Percentiles rank a stretch among this genome's conserved stretches.
These are phyloP conservation scores for Geotrichum histeridarum DNA, from an alignment of 1,139 yeast genomes.

Conservation along the genomic window DNA sequence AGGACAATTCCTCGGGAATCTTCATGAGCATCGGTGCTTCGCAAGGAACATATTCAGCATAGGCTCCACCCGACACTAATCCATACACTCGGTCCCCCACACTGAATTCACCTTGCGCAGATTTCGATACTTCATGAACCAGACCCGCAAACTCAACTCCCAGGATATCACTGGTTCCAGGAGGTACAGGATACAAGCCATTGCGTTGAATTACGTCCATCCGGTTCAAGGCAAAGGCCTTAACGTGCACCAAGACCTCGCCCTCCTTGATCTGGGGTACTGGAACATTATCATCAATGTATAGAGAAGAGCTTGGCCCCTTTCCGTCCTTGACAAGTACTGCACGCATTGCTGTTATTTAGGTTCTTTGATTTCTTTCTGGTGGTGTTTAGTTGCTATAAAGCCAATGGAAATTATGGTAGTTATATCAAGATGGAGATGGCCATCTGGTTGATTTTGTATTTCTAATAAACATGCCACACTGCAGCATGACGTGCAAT, in stretches of 20 bases:
- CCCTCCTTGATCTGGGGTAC: slow-evolving; percentile 25
- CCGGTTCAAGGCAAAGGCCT: slow-evolving; percentile 36
- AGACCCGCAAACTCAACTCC: slow-evolving; percentile 40
- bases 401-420: background rate
- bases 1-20: slow-evolving; percentile 28
- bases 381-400: no score
- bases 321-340: slow-evolving; percentile 28
- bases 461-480: no score
- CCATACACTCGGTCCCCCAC: slow-evolving; percentile 39
- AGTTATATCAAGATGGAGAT: background rate
- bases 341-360: slow-evolving; percentile 27
- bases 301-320: slow-evolving; percentile 32
- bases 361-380: no score
- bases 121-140: slow-evolving; percentile 19
- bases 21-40: slow-evolving; percentile 28
- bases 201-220: slow-evolving; percentile 35
- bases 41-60: slow-evolving; percentile 37
- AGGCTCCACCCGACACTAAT: slow-evolving; percentile 38
- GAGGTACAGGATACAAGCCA: slow-evolving; percentile 33
- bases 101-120: background rate
- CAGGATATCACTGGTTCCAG: slow-evolving; percentile 31
- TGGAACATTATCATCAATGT: slow-evolving; percentile 25
- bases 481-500: no score
- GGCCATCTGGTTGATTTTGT: no score
- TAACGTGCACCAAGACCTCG: slow-evolving; percentile 33